Conservation (phyloP, 2,329 filamentous ascomycete species). For the Botrytis fabae region DNA sequence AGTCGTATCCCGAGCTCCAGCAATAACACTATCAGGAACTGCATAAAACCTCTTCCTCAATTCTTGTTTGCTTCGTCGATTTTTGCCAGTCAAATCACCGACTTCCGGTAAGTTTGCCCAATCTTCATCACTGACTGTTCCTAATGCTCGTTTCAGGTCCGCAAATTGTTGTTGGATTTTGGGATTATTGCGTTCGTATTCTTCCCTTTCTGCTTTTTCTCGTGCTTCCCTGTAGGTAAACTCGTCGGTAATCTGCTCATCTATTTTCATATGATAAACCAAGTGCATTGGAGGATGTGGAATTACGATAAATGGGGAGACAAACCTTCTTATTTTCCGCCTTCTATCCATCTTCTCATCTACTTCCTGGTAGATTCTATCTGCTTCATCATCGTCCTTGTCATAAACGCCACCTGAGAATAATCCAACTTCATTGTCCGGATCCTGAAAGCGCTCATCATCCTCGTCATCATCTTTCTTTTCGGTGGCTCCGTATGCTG, state of each 20-base stretch:
- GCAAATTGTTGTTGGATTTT: conserved; percentile 98
- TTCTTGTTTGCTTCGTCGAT: conserved; percentile 80
- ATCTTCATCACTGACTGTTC: conserved; percentile 88
- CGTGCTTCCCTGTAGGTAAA: conserved; percentile 81
- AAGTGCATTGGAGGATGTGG: conserved; percentile 47
- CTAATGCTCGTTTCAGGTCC: conserved; percentile 87
- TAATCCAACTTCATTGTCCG: conserved; percentile 93
- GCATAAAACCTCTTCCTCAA: conserved; percentile 87
- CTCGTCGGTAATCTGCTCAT: conserved; percentile 78
- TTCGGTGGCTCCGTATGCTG: conserved; percentile 64
- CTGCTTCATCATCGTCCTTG: conserved; percentile 95
- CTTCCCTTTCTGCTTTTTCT: conserved; percentile 85
- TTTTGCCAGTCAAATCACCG: conserved; percentile 93
- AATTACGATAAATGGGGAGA: conserved; percentile 42
- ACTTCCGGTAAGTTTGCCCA: conserved; percentile 96
- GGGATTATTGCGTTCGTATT: conserved; percentile 95
- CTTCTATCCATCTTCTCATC: conserved; percentile 96
- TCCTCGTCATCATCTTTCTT: conserved; percentile 66
- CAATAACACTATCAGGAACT: conserved; percentile 92
- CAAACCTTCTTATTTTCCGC: conserved; percentile 82
- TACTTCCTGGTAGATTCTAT: conserved; percentile 91
- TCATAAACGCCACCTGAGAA: conserved; percentile 97
- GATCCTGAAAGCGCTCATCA: conserved; percentile 86
- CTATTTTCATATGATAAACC: conserved; percentile 68
- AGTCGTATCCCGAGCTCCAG: conserved; percentile 75